Conservation (phyloP, 1,284 basidiomycete species). For the Rhodotorula sp. region DNA sequence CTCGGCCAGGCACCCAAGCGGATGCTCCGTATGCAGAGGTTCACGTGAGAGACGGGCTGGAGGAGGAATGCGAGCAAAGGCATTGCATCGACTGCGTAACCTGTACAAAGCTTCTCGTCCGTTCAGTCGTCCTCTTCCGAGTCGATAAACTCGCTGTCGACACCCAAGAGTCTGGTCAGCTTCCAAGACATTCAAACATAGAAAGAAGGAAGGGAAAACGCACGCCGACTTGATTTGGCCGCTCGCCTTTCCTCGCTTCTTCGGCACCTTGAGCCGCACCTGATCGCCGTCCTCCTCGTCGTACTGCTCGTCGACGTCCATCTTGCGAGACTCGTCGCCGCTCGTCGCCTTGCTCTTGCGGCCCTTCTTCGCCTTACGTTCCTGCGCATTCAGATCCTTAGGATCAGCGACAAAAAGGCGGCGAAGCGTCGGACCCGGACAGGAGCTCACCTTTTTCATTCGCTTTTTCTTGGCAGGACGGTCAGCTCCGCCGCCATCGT, state of each 20-base stretch:
- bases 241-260: conserved; percentile 15
- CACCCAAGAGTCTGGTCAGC: neutral
- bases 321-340: conserved; percentile 9
- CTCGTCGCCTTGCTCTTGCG: conserved; percentile 9
- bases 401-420: no score
- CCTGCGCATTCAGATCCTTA: neutral
- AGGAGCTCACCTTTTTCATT: conserved; percentile 32
- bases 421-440: no score
- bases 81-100: no score
- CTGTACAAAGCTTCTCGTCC: neutral
- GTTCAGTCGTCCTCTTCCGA: conserved; percentile 24
- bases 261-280: conserved; percentile 10
- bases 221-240: conserved; percentile 37
- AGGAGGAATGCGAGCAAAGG: no score
- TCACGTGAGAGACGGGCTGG: neutral
- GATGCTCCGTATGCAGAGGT: neutral
- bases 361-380: conserved; percentile 26
- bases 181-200: neutral
- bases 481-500: conserved; percentile 40
- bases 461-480: conserved; percentile 25
- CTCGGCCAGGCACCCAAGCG: no score
- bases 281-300: conserved; percentile 35
- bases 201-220: neutral
- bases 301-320: conserved; percentile 37
- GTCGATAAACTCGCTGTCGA: conserved; percentile 27